These are phyloP conservation scores for Starmerella cellae DNA, from an alignment of 805 yeast genomes.

Conservation along the genomic window DNA sequence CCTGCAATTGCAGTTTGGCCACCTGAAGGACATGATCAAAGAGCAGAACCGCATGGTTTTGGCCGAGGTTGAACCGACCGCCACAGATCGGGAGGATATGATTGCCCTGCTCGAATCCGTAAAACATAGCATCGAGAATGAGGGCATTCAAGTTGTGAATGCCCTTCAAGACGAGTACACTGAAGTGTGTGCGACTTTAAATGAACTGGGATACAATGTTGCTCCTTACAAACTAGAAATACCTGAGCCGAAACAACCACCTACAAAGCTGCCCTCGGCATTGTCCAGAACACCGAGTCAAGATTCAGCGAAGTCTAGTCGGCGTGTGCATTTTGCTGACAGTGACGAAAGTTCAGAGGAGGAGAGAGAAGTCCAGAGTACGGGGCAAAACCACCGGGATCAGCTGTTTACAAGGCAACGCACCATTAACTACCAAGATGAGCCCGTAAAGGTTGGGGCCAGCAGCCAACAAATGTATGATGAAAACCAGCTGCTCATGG, in stretches of 20 bases:
- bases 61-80: conserved; percentile 22
- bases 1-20: conserved; percentile 18
- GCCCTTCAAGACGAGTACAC: background rate
- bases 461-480: conserved; percentile 10
- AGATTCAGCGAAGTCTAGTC: background rate
- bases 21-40: conserved; percentile 17
- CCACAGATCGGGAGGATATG: conserved; percentile 18
- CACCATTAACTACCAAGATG: background rate
- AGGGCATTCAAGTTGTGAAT: background rate
- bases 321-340: conserved; percentile 8
- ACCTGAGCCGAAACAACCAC: background rate
- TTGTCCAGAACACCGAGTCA: background rate
- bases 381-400: background rate
- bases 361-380: background rate
- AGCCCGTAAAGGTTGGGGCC: background rate
- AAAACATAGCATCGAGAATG: background rate
- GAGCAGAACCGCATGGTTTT: conserved; percentile 21
- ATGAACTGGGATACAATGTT: conserved; percentile 11
- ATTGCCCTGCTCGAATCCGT: conserved; percentile 7
- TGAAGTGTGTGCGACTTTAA: background rate
- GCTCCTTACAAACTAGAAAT: background rate
- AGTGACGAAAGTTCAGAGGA: background rate
- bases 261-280: background rate
- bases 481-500: conserved; percentile 21
- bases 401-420: too few relatives aligned